These are phyloP conservation scores for Mycosphaerella sp. DNA, from an alignment of 2,329 filamentous ascomycete species.

Conservation along the genomic window DNA sequence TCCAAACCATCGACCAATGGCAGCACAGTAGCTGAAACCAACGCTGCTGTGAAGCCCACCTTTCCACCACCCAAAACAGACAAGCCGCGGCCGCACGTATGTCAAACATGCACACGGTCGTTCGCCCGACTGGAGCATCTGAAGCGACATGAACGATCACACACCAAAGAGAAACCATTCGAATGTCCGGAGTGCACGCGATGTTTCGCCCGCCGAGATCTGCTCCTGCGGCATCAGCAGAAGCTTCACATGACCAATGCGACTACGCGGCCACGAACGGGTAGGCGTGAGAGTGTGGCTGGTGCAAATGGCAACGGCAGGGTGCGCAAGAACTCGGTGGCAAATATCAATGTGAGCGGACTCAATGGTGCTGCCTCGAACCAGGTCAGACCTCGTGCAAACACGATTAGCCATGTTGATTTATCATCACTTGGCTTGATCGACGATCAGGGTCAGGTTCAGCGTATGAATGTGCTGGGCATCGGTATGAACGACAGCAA, in stretches of 20 bases:
- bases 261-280: constrained; percentile 75
- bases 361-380: constrained; percentile 46
- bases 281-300: constrained; percentile 75
- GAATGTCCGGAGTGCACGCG: constrained; percentile 90
- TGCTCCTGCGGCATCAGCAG: constrained; percentile 92
- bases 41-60: constrained; percentile 27
- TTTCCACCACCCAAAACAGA: constrained; percentile 90
- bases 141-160: constrained; percentile 95
- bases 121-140: constrained; percentile 94
- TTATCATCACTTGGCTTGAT: constrained; percentile 57
- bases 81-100: constrained; percentile 92
- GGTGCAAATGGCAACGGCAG: constrained; percentile 64
- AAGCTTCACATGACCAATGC: constrained; percentile 94
- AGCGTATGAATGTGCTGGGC: constrained; percentile 27
- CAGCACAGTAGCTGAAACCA: constrained; percentile 13
- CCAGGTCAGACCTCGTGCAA: constrained; percentile 76
- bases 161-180: constrained; percentile 98
- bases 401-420: constrained; percentile 94
- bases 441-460: constrained; percentile 24
- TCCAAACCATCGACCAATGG: constrained; percentile 11
- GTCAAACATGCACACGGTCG: constrained; percentile 80
- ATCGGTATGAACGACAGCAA: constrained; percentile 18
- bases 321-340: constrained; percentile 88
- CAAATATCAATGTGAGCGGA: constrained; percentile 48
- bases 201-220: constrained; percentile 89